Conservation (phyloP, 805 yeast genomes). For the Jamesozyma hellenica region DNA sequence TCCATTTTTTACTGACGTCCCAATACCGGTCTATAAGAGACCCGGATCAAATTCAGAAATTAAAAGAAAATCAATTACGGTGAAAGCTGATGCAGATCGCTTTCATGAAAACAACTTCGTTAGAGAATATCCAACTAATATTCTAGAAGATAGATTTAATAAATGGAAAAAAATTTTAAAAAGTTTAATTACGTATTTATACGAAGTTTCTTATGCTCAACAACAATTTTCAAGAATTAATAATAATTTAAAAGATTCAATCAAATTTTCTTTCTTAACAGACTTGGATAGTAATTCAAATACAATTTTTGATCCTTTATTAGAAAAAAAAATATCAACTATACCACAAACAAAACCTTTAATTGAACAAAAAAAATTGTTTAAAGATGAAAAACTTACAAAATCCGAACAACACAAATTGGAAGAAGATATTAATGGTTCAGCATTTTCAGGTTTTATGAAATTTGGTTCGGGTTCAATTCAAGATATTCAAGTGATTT, state of each 20-base stretch:
- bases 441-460: constrained; percentile 40
- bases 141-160: constrained; percentile 65
- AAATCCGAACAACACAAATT: not conserved
- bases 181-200: constrained; percentile 56
- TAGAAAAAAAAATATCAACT: constrained; percentile 5
- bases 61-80: constrained; percentile 1
- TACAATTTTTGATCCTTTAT: constrained; percentile 35
- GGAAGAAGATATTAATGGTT: constrained; percentile 3
- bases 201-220: constrained; percentile 65
- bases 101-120: constrained; percentile 9
- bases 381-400: not conserved
- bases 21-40: constrained; percentile 18
- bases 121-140: constrained; percentile 57
- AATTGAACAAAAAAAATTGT: constrained; percentile 6
- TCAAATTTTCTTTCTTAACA: constrained; percentile 31
- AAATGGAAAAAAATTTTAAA: constrained; percentile 71
- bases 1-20: constrained; percentile 24
- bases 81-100: not conserved
- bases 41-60: not conserved
- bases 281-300: constrained; percentile 23
- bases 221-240: constrained; percentile 59
- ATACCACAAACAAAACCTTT: constrained; percentile 13
- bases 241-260: constrained; percentile 64
- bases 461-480: constrained; percentile 67
- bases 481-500: constrained; percentile 61